These are phyloP conservation scores for Aaosphaeria arxii DNA, from an alignment of 2,329 filamentous ascomycete species.

Conservation along the genomic window DNA sequence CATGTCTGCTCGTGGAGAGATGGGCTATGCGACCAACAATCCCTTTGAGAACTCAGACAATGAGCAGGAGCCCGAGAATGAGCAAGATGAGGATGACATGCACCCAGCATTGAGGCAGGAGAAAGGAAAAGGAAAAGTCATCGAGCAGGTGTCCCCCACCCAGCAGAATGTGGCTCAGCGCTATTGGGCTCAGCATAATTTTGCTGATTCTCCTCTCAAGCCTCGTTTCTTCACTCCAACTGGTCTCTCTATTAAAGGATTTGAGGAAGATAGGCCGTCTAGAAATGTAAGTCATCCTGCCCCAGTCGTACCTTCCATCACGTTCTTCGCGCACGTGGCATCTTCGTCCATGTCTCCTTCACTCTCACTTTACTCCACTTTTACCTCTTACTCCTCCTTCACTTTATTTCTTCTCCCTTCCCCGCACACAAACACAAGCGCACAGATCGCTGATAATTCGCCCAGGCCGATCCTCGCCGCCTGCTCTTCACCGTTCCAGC, in stretches of 20 bases:
- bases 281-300: constrained; percentile 28
- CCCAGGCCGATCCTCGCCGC: constrained; percentile 21
- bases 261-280: constrained; percentile 17
- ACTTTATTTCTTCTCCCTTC: constrained; percentile 1
- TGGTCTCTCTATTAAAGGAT: no score
- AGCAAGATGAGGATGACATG: not conserved
- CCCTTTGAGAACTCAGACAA: not conserved
- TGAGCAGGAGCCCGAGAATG: not conserved
- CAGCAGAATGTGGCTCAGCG: no score
- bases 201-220: no score
- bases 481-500: constrained; percentile 18
- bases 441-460: not conserved
- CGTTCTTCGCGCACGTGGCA: no score
- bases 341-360: no score
- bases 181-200: no score
- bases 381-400: not conserved
- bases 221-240: no score
- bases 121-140: no score
- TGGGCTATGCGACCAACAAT: not conserved
- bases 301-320: no score
- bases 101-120: not conserved
- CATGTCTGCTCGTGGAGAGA: constrained; percentile 7
- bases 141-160: no score
- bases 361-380: not conserved
- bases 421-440: not conserved